These are phyloP conservation scores for Yamagishiella unicocca DNA, from an alignment of 139 green algal genomes.

Conservation along the genomic window DNA sequence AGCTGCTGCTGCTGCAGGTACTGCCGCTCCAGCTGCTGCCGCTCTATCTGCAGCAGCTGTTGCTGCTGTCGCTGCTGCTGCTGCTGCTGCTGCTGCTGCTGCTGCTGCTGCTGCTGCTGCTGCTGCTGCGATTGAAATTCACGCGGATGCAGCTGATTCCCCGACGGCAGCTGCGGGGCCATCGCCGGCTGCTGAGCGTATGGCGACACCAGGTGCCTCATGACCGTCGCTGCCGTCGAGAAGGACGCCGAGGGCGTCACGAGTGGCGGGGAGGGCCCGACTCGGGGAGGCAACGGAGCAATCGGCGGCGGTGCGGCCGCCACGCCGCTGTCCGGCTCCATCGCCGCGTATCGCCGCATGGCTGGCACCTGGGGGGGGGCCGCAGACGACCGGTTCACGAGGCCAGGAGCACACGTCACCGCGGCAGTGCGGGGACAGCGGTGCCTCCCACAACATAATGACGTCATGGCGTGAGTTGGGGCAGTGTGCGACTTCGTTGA, in stretches of 20 bases:
- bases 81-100: background rate
- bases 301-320: background rate
- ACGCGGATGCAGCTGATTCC: background rate
- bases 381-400: too few relatives aligned
- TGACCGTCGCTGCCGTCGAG: background rate
- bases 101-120: background rate
- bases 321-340: background rate
- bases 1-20: background rate
- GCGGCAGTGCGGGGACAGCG: too few relatives aligned
- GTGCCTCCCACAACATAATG: too few relatives aligned
- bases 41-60: background rate
- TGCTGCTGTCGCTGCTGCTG: background rate
- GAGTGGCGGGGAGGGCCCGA: too few relatives aligned
- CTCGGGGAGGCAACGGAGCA: too few relatives aligned
- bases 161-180: too few relatives aligned
- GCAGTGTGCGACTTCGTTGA: too few relatives aligned
- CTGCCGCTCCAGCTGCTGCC: background rate
- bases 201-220: background rate
- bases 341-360: background rate
- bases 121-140: background rate
- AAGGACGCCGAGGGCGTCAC: background rate
- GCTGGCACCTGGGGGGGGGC: too few relatives aligned
- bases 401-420: too few relatives aligned
- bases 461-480: too few relatives aligned
- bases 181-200: background rate